A percentile compares a stretch with the other conserved stretches of the same genome.
phyloP scores from a whole-genome alignment of 2,329 filamentous ascomycete genomes.

The Arachnopeziza araneosa region DNA sequence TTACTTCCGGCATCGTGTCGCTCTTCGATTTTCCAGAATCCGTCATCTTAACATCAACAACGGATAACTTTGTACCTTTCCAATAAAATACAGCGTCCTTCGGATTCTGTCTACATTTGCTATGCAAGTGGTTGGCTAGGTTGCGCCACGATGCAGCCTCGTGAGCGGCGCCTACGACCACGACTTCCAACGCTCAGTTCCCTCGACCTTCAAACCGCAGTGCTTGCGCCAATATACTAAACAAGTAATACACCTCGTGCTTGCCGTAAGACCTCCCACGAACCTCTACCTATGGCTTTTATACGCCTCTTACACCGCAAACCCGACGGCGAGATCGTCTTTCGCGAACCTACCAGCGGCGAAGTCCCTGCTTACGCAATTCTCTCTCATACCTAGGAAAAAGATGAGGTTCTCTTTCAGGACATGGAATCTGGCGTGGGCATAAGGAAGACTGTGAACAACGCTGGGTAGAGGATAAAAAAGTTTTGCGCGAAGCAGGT shows the following conservation, averaged over 20 bases:
- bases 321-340: conserved; percentile 15
- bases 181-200: conserved; percentile 8
- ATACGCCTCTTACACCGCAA: conserved; percentile 16
- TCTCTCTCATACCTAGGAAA: too few relatives aligned
- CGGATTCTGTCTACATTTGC: conserved; percentile 9
- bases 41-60: conserved; percentile 7
- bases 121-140: conserved; percentile 12
- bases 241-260: conserved; percentile 10
- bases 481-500: too few relatives aligned
- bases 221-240: conserved; percentile 11
- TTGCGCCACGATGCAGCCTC: conserved; percentile 16
- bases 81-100: background rate
- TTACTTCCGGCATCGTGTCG: conserved; percentile 4
- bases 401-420: too few relatives aligned
- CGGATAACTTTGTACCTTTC: conserved; percentile 2
- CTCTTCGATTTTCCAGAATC: conserved; percentile 10
- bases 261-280: conserved; percentile 11
- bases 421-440: too few relatives aligned
- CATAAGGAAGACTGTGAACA: too few relatives aligned
- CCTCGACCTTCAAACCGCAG: conserved; percentile 13
- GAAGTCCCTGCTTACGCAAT: too few relatives aligned
- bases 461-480: too few relatives aligned
- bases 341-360: background rate
- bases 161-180: conserved; percentile 10
- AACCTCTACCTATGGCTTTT: conserved; percentile 14